Conservation (phyloP, 1,284 basidiomycete species). For the Stygiomarasmius scandens region DNA sequence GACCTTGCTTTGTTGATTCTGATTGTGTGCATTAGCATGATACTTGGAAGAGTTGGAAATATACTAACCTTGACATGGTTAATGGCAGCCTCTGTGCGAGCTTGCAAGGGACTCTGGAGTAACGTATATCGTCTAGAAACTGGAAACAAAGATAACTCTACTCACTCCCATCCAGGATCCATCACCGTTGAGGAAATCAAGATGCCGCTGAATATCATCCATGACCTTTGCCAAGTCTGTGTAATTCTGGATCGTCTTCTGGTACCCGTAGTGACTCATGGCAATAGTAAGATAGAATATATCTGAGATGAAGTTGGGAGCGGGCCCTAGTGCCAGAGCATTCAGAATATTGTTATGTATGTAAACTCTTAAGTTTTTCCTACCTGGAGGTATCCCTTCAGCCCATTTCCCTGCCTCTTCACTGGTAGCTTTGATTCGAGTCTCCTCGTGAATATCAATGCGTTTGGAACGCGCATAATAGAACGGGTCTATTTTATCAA, state of each 20-base stretch:
- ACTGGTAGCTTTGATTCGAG: constrained; percentile 87
- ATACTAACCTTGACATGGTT: constrained; percentile 68
- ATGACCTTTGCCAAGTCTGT: constrained; percentile 73
- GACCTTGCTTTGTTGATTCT: constrained; percentile 73
- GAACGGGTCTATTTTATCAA: constrained; percentile 88
- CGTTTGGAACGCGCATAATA: constrained; percentile 78
- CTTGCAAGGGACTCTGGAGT: constrained; percentile 65
- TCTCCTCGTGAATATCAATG: constrained; percentile 83
- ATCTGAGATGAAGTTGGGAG: constrained; percentile 93
- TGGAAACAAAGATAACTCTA: constrained; percentile 12
- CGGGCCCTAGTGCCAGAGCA: constrained; percentile 48
- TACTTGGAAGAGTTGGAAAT: neutral
- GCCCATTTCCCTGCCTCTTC: constrained; percentile 82
- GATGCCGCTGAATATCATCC: constrained; percentile 77
- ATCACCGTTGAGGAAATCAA: constrained; percentile 79
- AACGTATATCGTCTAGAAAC: neutral
- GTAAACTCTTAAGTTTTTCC: constrained; percentile 7
- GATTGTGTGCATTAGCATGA: neutral
- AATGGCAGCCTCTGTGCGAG: constrained; percentile 69
- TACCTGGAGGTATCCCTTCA: constrained; percentile 50
- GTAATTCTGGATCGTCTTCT: constrained; percentile 78
- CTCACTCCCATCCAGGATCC: constrained; percentile 77
- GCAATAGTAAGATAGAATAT: constrained; percentile 89
- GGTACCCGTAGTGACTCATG: constrained; percentile 84
- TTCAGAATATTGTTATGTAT: constrained; percentile 6